Percentiles rank a stretch among this genome's conserved stretches.
Conservation (phyloP, 75 land plant species). For the Pinus tabuliformis region DNA sequence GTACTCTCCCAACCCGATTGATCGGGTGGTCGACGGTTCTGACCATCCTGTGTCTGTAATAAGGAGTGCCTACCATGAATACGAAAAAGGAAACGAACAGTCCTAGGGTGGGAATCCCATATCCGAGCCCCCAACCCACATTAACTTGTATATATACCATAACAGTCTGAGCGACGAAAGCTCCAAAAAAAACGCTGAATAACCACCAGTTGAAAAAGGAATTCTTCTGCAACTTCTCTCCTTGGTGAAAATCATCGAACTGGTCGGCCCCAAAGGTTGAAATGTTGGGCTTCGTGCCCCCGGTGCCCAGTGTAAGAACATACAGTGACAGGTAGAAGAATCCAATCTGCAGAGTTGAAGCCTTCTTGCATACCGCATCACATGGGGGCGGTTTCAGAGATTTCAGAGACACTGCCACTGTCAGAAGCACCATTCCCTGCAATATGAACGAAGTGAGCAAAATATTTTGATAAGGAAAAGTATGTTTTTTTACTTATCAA, state of each 20-base stretch:
- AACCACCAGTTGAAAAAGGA: slow-evolving; percentile 86
- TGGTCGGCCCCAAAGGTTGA: slow-evolving; percentile 48
- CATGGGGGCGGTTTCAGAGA: slow-evolving; percentile 63
- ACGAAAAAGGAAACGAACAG: slow-evolving; percentile 55
- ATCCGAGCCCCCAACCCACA: slow-evolving; percentile 85
- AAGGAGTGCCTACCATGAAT: slow-evolving; percentile 70
- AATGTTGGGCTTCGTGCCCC: slow-evolving; percentile 41
- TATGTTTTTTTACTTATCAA: too few species aligned
- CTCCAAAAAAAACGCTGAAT: slow-evolving; percentile 78
- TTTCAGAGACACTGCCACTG: slow-evolving; percentile 77
- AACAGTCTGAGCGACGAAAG: slow-evolving; percentile 52
- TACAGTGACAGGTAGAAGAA: slow-evolving; percentile 24
- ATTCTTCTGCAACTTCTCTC: slow-evolving; percentile 25
- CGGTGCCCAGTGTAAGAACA: slow-evolving; percentile 31
- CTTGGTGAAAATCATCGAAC: slow-evolving; percentile 28
- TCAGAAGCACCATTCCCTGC: slow-evolving; percentile 89
- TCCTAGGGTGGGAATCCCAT: slow-evolving; percentile 78
- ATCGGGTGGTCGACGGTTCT: slow-evolving; percentile 47
- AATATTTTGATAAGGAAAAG: too few species aligned
- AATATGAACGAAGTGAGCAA: not conserved
- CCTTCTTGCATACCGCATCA: slow-evolving; percentile 42
- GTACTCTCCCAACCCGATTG: slow-evolving; percentile 41
- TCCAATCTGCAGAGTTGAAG: slow-evolving; percentile 44
- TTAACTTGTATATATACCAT: slow-evolving; percentile 87
- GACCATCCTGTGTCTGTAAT: slow-evolving; percentile 74